Evolutionary conservation across 2,329 filamentous ascomycete species (phyloP).

Genomic region (Alternaria sp.): DNA sequence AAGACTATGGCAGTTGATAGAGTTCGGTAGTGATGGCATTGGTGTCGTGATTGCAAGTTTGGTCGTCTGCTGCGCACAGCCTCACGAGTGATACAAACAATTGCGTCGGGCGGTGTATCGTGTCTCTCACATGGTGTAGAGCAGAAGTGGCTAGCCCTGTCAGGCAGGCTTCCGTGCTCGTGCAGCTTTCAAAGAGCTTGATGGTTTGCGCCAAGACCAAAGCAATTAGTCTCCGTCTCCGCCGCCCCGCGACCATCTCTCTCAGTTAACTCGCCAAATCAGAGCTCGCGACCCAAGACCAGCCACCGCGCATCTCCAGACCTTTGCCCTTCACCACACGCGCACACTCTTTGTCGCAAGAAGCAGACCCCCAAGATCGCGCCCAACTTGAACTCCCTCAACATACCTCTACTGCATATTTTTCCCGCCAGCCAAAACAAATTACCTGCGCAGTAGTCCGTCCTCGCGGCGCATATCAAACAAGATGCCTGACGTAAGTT

Average conservation of each 20-base stretch:
- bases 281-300: slow-evolving; percentile 30
- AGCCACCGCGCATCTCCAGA: slow-evolving; percentile 28
- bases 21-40: not conserved
- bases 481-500: slow-evolving; percentile 58
- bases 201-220: slow-evolving; percentile 26
- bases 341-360: slow-evolving; percentile 21
- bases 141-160: slow-evolving; percentile 8
- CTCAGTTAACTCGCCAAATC: slow-evolving; percentile 27
- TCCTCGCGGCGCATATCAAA: slow-evolving; percentile 14
- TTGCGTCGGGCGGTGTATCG: not conserved
- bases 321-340: slow-evolving; percentile 24
- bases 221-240: slow-evolving; percentile 16
- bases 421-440: not conserved
- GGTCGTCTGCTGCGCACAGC: not conserved
- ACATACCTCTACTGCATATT: not conserved
- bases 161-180: slow-evolving; percentile 5
- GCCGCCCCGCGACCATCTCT: slow-evolving; percentile 20
- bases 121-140: not conserved
- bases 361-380: slow-evolving; percentile 3
- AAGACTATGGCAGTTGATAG: not conserved
- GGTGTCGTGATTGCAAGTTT: not conserved
- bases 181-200: slow-evolving; percentile 16
- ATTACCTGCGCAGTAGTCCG: not conserved
- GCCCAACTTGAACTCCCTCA: not conserved
- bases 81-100: not conserved